These are phyloP conservation scores for Rheum nobile DNA, from an alignment of 148 eudicot genomes.

Conservation along the genomic window DNA sequence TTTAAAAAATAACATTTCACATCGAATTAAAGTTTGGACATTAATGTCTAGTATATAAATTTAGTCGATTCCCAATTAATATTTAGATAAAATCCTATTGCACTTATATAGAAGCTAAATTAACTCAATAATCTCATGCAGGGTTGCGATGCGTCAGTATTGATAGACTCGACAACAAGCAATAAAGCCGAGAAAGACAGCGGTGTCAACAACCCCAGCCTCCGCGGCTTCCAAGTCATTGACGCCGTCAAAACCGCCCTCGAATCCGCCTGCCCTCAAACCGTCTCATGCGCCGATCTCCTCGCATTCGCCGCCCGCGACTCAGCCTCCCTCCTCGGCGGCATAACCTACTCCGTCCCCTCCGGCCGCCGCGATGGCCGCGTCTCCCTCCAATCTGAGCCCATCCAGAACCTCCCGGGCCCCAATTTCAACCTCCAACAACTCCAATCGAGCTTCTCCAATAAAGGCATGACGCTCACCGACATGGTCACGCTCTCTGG, in stretches of 20 bases:
- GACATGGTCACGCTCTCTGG: slow-evolving; percentile 36
- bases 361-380: slow-evolving; percentile 39
- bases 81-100: too few species aligned
- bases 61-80: too few species aligned
- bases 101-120: too few species aligned
- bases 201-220: slow-evolving; percentile 7
- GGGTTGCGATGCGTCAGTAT: slow-evolving; percentile 32
- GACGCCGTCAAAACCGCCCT: slow-evolving; percentile 16
- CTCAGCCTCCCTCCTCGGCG: slow-evolving; percentile 9
- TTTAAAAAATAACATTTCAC: too few species aligned
- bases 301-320: slow-evolving; percentile 22
- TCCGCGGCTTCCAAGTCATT: slow-evolving; percentile 18
- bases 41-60: too few species aligned
- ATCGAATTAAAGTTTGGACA: too few species aligned
- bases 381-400: slow-evolving; percentile 28
- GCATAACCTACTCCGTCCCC: slow-evolving; percentile 20
- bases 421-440: slow-evolving; percentile 19
- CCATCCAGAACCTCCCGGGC: slow-evolving; percentile 20
- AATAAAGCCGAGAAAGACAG: slow-evolving; percentile 22
- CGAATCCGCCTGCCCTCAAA: slow-evolving; percentile 16
- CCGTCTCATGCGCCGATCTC: slow-evolving; percentile 23
- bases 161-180: slow-evolving; percentile 15
- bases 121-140: background rate
- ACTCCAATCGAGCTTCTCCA: slow-evolving; percentile 18
- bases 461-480: slow-evolving; percentile 26